phyloP scores from a whole-genome alignment of 2,329 filamentous ascomycete genomes.

The Lasiodiplodia hormozganensis region DNA sequence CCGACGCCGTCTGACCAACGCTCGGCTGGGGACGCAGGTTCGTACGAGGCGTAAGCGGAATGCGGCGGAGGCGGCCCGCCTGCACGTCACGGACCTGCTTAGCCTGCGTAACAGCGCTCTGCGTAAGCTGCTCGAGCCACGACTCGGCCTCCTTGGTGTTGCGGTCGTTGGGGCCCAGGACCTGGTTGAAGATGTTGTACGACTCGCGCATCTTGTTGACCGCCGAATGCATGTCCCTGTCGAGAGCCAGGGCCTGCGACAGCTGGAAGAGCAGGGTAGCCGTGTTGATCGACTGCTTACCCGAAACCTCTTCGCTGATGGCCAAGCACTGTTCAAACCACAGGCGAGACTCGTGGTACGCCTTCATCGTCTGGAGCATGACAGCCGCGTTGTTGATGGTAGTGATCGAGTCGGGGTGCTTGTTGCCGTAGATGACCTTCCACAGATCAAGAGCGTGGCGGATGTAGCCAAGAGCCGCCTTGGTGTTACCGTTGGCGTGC shows the following conservation, averaged over 20 bases:
- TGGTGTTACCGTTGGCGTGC: conserved; percentile 90
- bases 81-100: conserved; percentile 91
- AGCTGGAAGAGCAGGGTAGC: conserved; percentile 97
- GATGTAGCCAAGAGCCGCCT: conserved; percentile 83
- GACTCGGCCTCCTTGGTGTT: conserved; percentile 98
- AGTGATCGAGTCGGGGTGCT: conserved; percentile 96
- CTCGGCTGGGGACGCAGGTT: conserved; percentile 68
- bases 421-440: conserved; percentile 94
- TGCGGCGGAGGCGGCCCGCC: conserved; percentile 72
- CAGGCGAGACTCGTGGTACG: conserved; percentile 89
- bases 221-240: conserved; percentile 90
- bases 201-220: conserved; percentile 95
- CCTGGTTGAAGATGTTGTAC: conserved; percentile 89
- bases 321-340: conserved; percentile 96
- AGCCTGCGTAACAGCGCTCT: conserved; percentile 92
- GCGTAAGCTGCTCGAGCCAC: conserved; percentile 95
- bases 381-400: conserved; percentile 98
- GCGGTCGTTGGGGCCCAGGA: conserved; percentile 88
- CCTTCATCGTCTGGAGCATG: conserved; percentile 95
- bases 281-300: conserved; percentile 87
- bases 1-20: conserved; percentile 64
- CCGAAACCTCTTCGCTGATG: conserved; percentile 89
- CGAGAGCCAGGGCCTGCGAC: conserved; percentile 92
- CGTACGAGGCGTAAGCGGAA: conserved; percentile 70
- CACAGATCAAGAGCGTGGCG: conserved; percentile 93